Base-by-base conservation (phyloP, 176 grass and related monocot species). In the Bonia amplexicaulis region DNA sequence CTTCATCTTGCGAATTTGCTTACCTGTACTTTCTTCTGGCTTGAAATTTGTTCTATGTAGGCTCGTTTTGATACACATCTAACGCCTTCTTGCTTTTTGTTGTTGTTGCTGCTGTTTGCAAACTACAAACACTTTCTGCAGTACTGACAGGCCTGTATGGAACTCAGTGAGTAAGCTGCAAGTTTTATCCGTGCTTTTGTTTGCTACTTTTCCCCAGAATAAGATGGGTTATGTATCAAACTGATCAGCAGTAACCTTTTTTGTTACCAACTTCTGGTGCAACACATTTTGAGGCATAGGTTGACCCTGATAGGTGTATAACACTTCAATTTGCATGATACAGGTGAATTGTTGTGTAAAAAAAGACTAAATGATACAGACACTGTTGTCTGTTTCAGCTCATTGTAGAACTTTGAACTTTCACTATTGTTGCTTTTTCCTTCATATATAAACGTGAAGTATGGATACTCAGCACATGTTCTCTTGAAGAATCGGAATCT, bases 101-200 rank as follows among this genome's bases (percentile, higher is more conserved):
- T 23, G 33, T 22, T 87, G 27, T 78, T 79, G 25, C 53, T 17
- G 35, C 35, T 60, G 23, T 46, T 72, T 89, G 42, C 40, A 47
- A 66, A 77, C 71, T 33, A 12, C 26, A 44, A 74, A 78, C 66
- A 51, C 49, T 60, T 83, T 42, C 46, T 85, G 66, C 91, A 99
- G 96, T 33, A 99, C 96, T 11, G 81, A 88, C 14, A 94, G 69
- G 88, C 96, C 96, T 66, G 71, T 81, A 10, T 99, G 96, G 96
- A 92, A 87, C 77, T 99, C 93, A 76, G 96, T 98, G 88, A 95
- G 96, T 99, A 86, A 46, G 51, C 78, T 87, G 9, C 31, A 46
- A 7, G 6, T 41, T 77, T 84, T 58, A 49, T 74, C 26, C 76
- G 6, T 27, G 25, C 27, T 46, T 3, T 49, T 89, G 47, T 66